phyloP scores from a whole-genome alignment of 495 filamentous ascomycete genomes.

The Penicillium alfredii region DNA sequence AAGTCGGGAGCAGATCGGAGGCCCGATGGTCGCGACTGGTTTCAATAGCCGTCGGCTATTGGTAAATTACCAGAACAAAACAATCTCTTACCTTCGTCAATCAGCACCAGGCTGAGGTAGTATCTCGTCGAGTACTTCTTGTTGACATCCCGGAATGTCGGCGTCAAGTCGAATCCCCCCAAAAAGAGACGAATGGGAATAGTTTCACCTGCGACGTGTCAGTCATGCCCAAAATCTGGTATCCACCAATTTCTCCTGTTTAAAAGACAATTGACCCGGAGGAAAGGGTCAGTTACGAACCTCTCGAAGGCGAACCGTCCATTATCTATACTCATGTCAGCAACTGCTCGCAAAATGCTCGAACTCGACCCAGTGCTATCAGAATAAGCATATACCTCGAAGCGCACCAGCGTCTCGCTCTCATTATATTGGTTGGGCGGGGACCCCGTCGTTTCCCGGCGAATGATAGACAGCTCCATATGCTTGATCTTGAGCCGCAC shows the following conservation, averaged over 20 bases:
- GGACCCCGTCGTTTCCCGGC: constrained; percentile 90
- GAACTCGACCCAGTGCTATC: not conserved
- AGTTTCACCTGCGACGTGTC: constrained; percentile 64
- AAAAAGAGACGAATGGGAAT: constrained; percentile 98
- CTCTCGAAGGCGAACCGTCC: constrained; percentile 94
- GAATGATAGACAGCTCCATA: constrained; percentile 98
- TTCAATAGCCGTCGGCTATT: constrained; percentile 41
- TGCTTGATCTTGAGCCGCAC: constrained; percentile 99
- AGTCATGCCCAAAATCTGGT: no score
- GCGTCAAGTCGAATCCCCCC: constrained; percentile 94
- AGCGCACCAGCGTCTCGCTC: constrained; percentile 95
- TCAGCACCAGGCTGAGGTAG: constrained; percentile 92
- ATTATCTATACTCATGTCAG: constrained; percentile 65
- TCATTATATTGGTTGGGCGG: constrained; percentile 99
- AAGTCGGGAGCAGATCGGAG: constrained; percentile 16
- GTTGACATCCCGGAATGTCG: constrained; percentile 99
- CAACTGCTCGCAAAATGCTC: constrained; percentile 1
- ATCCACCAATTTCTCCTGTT: no score
- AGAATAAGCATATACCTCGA: constrained; percentile 62
- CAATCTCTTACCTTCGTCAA: constrained; percentile 73
- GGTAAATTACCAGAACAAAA: constrained; percentile 13
- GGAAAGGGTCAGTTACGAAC: no score
- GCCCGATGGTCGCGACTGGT: constrained; percentile 10
- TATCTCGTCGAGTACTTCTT: constrained; percentile 99
- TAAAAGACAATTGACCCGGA: no score